phyloP scores from a whole-genome alignment of 345 rosid species.

The Dipteronia dyeriana region DNA sequence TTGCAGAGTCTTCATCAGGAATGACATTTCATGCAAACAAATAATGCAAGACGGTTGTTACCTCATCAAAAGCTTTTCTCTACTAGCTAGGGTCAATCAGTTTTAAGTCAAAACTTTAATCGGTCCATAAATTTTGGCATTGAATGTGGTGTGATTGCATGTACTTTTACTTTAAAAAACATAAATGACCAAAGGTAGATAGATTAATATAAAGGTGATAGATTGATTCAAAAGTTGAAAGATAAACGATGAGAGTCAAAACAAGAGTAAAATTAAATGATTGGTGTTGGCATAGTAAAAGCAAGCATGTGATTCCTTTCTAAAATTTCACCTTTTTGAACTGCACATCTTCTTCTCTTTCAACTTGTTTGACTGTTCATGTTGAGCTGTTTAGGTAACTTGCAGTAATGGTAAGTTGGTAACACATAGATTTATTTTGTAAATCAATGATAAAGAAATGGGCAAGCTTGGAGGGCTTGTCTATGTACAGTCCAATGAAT shows the following conservation, averaged over 20 bases:
- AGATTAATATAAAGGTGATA: neutral
- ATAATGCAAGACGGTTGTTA: neutral
- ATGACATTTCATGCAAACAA: neutral
- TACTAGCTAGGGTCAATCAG: neutral
- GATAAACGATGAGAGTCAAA: slow-evolving; percentile 17
- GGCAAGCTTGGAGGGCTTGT: neutral
- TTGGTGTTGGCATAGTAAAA: slow-evolving; percentile 19
- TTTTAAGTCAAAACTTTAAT: neutral
- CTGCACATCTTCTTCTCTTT: slow-evolving; percentile 12
- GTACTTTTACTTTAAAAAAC: neutral
- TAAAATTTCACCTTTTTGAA: slow-evolving; percentile 12
- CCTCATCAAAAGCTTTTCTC: neutral
- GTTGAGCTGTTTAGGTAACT: neutral
- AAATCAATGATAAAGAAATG: neutral
- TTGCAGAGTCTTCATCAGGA: neutral
- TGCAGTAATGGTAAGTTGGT: too few species aligned
- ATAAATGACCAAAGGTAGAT: slow-evolving; percentile 2
- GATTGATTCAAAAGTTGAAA: neutral
- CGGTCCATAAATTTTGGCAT: neutral
- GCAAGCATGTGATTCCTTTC: slow-evolving; percentile 31
- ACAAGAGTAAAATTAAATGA: slow-evolving; percentile 18
- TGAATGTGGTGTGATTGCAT: slow-evolving; percentile 2
- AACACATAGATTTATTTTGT: neutral
- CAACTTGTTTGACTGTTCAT: slow-evolving; percentile 7
- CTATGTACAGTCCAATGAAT: neutral